Conservation (phyloP, 495 filamentous ascomycete species). For the Cercophora samala region DNA sequence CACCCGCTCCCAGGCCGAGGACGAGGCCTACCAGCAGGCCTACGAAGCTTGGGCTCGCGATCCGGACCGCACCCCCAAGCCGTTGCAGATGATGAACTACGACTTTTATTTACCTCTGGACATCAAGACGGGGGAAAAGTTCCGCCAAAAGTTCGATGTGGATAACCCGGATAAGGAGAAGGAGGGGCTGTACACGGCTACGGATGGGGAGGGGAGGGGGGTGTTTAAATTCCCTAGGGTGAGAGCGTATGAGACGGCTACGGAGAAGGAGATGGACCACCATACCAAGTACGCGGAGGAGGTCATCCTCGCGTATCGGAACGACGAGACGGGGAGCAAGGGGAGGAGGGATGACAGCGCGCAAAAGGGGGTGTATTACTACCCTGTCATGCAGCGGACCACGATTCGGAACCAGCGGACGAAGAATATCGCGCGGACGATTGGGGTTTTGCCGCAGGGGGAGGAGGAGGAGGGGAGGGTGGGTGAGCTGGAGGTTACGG, state of each 20-base stretch:
- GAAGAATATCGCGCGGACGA: slow-evolving; percentile 52
- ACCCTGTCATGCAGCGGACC: slow-evolving; percentile 72
- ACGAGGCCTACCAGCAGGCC: slow-evolving; percentile 49
- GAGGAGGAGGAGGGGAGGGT: slow-evolving; percentile 41
- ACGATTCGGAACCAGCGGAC: slow-evolving; percentile 54
- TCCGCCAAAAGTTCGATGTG: slow-evolving; percentile 71
- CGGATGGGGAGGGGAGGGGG: slow-evolving; percentile 35
- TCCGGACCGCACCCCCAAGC: slow-evolving; percentile 59
- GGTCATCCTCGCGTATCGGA: slow-evolving; percentile 49
- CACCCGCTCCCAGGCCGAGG: slow-evolving; percentile 48
- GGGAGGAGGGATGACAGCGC: slow-evolving; percentile 28
- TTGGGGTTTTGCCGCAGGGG: slow-evolving; percentile 28
- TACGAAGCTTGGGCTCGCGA: slow-evolving; percentile 60
- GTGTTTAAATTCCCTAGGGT: slow-evolving; percentile 71
- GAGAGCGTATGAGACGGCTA: slow-evolving; percentile 78
- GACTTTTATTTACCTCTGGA: slow-evolving; percentile 73
- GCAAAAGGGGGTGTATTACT: slow-evolving; percentile 80
- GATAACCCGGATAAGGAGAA: slow-evolving; percentile 66
- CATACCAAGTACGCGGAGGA: slow-evolving; percentile 60
- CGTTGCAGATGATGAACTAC: slow-evolving; percentile 65
- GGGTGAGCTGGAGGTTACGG: slow-evolving; percentile 44
- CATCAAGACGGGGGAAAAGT: slow-evolving; percentile 50
- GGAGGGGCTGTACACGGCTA: slow-evolving; percentile 61
- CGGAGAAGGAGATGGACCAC: slow-evolving; percentile 62
- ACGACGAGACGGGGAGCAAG: slow-evolving; percentile 36